These are phyloP conservation scores for Eucalyptus caleyi DNA, from an alignment of 345 rosid genomes.

Conservation along the genomic window DNA sequence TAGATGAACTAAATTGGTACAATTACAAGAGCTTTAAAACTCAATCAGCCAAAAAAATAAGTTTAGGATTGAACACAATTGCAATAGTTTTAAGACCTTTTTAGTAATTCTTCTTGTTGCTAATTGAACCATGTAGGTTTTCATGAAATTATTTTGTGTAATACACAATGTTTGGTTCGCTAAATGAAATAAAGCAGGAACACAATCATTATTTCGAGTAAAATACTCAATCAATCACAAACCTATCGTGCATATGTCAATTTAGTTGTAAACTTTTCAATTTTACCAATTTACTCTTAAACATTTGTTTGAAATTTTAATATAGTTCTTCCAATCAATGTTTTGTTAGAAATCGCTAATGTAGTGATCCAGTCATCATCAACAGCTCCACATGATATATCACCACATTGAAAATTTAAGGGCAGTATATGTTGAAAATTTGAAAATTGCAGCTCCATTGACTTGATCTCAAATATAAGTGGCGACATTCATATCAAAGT, in stretches of 20 bases:
- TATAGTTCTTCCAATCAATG: not conserved
- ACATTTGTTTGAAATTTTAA: not conserved
- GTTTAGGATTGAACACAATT: too few species aligned
- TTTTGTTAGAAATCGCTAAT: fast-evolving
- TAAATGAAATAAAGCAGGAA: not conserved
- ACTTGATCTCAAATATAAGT: too few species aligned
- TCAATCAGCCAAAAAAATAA: too few species aligned
- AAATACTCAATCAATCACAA: not conserved
- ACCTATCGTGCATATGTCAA: not conserved
- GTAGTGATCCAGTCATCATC: not conserved
- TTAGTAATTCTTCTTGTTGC: too few species aligned
- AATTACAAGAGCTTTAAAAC: too few species aligned
- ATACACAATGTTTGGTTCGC: not conserved
- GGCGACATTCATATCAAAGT: not conserved
- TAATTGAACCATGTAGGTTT: not conserved
- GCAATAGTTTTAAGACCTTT: too few species aligned
- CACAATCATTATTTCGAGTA: not conserved
- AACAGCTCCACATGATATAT: not conserved
- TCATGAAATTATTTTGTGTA: not conserved
- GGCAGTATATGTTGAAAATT: too few species aligned
- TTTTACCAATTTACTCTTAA: not conserved
- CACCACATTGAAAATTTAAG: too few species aligned
- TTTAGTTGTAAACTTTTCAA: not conserved
- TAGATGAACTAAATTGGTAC: fast-evolving
- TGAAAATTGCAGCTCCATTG: too few species aligned